Conservation (phyloP, 23 red algal species). For the Gracilaria vermiculophylla region DNA sequence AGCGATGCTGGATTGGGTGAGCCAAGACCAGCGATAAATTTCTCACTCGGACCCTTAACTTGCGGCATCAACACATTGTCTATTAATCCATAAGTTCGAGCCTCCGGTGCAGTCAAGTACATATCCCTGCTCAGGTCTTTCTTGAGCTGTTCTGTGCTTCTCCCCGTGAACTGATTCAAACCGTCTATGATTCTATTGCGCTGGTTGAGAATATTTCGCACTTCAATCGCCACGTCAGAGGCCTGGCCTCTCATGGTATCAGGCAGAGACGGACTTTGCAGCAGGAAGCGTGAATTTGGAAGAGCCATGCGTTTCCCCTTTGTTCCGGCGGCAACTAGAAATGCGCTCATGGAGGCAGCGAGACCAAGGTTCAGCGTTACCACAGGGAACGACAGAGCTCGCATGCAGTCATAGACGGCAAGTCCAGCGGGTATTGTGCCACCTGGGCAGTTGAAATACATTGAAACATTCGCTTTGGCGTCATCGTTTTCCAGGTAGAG, state of each 20-base stretch:
- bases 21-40: slow-evolving; percentile 62
- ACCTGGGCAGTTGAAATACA: slow-evolving; percentile 96
- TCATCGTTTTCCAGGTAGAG: slow-evolving; percentile 93
- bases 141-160: slow-evolving; percentile 61
- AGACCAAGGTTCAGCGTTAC: slow-evolving; percentile 95
- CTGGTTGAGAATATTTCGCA: slow-evolving; percentile 80
- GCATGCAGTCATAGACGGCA: slow-evolving; percentile 94
- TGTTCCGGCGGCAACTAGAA: slow-evolving; percentile 87
- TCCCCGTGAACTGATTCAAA: slow-evolving; percentile 77
- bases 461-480: slow-evolving; percentile 70
- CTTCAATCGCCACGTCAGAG: slow-evolving; percentile 87
- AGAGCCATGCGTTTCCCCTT: slow-evolving; percentile 90
- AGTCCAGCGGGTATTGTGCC: slow-evolving; percentile 79
- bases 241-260: slow-evolving; percentile 84
- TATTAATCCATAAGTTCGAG: slow-evolving; percentile 92
- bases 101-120: slow-evolving; percentile 96
- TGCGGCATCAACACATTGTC: slow-evolving; percentile 85
- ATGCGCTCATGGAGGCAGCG: slow-evolving; percentile 92
- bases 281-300: slow-evolving; percentile 91
- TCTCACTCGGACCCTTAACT: slow-evolving; percentile 72
- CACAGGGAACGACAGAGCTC: slow-evolving; percentile 83
- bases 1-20: neutral
- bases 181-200: slow-evolving; percentile 76
- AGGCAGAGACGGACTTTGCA: slow-evolving; percentile 82
- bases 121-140: slow-evolving; percentile 85